Base-by-base conservation (phyloP, 176 grass and related monocot genomes). In the Tillandsia fasciculata region DNA sequence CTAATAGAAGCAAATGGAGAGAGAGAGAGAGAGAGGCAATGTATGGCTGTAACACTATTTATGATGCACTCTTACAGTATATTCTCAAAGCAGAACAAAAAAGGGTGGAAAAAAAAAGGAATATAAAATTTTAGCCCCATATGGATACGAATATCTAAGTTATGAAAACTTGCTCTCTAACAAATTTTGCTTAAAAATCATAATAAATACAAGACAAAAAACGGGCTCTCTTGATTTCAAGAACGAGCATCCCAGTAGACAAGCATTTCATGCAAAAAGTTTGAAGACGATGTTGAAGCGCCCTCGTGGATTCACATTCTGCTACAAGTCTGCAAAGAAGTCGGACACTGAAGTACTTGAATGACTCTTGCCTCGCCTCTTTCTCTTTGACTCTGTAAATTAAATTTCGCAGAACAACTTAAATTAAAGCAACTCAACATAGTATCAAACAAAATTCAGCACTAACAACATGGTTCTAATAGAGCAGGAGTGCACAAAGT, bases 291-390 rank as follows among this genome's bases (percentile, higher is more conserved):
- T 8, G 56, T 23, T 18, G 9, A 2, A n/a, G 56, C 10, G 64
- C 64, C 49, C 47, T 78, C 70, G n/a, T 22, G 24, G 9, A 12
- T 67, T 48, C 52, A 56, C 12, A 47, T 9, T 49, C 48, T 13
- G 12, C 70, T 87, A 87, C 48, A 91, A 77, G 70, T 91, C 89
- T 13, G 82, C 82, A 70, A 91, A 88, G 70, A 91, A 88, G 69
- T 88, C 66, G 8, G 76, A 26, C 9, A 63, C 57, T 3, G 63
- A 18, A 15, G 72, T 73, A 33, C 51, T 74, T 68, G 70, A 64
- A 24, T 65, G 73, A 49, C 79, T 57, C 66, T 83, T 87, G 29
- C 66, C 50, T 8, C 65, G 64, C 14, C 68, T 85, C 42, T 66
- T 84, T 47, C 70, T 76, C 61, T 64, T 85, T 17, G 72, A 67